These are phyloP conservation scores for Antrodiella citrinella DNA, from an alignment of 768 basidiomycete genomes.

Conservation along the genomic window DNA sequence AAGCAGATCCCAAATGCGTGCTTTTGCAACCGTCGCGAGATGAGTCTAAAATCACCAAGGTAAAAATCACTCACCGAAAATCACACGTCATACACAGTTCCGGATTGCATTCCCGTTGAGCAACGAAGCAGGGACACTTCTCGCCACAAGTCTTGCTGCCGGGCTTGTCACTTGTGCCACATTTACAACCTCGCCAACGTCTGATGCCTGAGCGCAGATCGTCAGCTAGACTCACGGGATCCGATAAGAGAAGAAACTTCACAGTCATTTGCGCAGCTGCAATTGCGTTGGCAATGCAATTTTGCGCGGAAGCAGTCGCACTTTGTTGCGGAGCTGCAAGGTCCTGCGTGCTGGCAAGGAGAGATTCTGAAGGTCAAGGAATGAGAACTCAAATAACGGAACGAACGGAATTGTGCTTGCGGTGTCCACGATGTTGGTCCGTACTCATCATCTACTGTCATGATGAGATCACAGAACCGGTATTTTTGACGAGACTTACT, in stretches of 20 bases:
- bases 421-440: not conserved
- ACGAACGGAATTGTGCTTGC: not conserved
- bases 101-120: conserved; percentile 60
- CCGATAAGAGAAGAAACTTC: conserved; percentile 8
- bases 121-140: conserved; percentile 44
- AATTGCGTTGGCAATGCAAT: conserved; percentile 49
- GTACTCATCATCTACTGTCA: too few relatives aligned
- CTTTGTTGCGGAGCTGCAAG: conserved; percentile 33
- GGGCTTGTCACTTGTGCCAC: conserved; percentile 26
- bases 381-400: not conserved
- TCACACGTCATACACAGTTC: conserved; percentile 49
- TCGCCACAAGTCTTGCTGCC: conserved; percentile 17
- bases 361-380: conserved; percentile 25
- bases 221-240: not conserved
- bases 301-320: conserved; percentile 45
- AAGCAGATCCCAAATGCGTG: not conserved
- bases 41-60: not conserved
- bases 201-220: conserved; percentile 36
- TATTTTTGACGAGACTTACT: too few relatives aligned
- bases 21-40: not conserved
- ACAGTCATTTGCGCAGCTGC: conserved; percentile 48
- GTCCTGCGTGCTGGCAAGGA: conserved; percentile 51
- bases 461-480: too few relatives aligned
- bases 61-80: conserved; percentile 31
- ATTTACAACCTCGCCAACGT: conserved; percentile 51